Evolutionary conservation across 805 yeast species (phyloP).

Genomic region (Cyberlindnera samutprakarnensis): DNA sequence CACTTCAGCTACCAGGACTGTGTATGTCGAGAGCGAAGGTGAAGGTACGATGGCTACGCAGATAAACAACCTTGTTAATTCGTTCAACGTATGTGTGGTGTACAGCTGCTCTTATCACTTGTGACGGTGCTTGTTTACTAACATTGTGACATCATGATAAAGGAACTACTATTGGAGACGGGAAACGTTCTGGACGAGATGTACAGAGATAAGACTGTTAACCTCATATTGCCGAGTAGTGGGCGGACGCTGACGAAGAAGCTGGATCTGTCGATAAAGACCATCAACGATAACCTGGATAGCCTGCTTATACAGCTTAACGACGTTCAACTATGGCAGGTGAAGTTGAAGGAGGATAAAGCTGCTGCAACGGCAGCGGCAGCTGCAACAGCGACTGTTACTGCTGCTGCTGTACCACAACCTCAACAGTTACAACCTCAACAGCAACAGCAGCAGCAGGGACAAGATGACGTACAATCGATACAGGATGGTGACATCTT

Average conservation of each 20-base stretch:
- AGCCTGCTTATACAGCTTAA: slow-evolving; percentile 17
- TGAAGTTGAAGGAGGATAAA: slow-evolving; percentile 12
- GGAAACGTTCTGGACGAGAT: slow-evolving; percentile 19
- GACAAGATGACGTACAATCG: slow-evolving; percentile 1
- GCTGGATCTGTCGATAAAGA: slow-evolving; percentile 12
- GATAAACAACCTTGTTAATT: slow-evolving; percentile 7
- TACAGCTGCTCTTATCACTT: not conserved
- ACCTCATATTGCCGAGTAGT: slow-evolving; percentile 18
- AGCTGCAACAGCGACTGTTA: not conserved
- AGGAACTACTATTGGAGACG: slow-evolving; percentile 20
- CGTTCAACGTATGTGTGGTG: slow-evolving; percentile 9
- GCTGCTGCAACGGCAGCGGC: slow-evolving; percentile 11
- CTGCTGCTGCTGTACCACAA: slow-evolving; percentile 3
- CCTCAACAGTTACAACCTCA: slow-evolving; percentile 3
- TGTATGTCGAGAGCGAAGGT: too few species aligned
- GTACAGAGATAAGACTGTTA: slow-evolving; percentile 14
- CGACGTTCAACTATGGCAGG: slow-evolving; percentile 15
- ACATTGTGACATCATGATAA: too few species aligned
- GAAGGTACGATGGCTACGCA: slow-evolving; percentile 14
- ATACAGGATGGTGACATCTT: slow-evolving; percentile 12
- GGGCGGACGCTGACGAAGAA: slow-evolving; percentile 2
- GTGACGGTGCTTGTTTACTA: too few species aligned
- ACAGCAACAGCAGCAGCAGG: slow-evolving; percentile 4
- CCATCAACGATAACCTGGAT: slow-evolving; percentile 17
- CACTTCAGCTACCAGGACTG: too few species aligned